phyloP scores from a whole-genome alignment of 768 basidiomycete genomes.

The Erythrobasidium yunnanense region DNA sequence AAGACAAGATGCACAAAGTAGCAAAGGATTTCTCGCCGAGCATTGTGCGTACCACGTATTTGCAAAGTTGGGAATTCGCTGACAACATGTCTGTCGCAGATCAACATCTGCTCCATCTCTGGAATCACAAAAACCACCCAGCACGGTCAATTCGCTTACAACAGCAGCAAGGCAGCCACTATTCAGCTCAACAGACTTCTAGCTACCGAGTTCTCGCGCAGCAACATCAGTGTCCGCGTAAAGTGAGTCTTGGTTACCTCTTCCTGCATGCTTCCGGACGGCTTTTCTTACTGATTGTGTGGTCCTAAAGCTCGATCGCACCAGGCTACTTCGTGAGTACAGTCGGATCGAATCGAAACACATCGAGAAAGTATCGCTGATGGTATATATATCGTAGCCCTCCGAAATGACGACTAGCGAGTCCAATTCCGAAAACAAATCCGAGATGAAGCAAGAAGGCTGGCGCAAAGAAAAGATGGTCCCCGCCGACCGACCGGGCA shows the following conservation, averaged over 20 bases:
- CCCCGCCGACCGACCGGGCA: constrained; percentile 42
- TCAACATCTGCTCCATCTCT: constrained; percentile 23
- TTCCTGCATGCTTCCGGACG: background rate
- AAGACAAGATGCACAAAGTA: constrained; percentile 11
- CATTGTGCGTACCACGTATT: too few relatives aligned
- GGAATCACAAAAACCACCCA: constrained; percentile 21
- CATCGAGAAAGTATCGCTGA: too few relatives aligned
- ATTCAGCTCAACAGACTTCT: constrained; percentile 2
- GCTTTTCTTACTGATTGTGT: background rate
- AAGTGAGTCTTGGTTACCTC: background rate
- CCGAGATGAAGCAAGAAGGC: constrained; percentile 39
- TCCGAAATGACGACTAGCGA: constrained; percentile 35
- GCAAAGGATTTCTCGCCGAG: background rate
- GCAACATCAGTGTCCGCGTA: constrained; percentile 1
- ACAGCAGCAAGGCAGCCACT: constrained; percentile 10
- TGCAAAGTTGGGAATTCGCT: too few relatives aligned
- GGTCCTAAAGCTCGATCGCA: background rate
- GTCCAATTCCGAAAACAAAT: constrained; percentile 42
- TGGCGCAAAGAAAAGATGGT: constrained; percentile 41
- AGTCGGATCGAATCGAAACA: too few relatives aligned
- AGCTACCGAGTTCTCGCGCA: constrained; percentile 5
- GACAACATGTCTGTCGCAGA: too few relatives aligned
- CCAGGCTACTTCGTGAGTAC: constrained; percentile 15
- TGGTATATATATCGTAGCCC: too few relatives aligned
- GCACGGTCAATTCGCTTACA: constrained; percentile 12